phyloP scores from a whole-genome alignment of 2,329 filamentous ascomycete species.

The Diaporthe vexans region DNA sequence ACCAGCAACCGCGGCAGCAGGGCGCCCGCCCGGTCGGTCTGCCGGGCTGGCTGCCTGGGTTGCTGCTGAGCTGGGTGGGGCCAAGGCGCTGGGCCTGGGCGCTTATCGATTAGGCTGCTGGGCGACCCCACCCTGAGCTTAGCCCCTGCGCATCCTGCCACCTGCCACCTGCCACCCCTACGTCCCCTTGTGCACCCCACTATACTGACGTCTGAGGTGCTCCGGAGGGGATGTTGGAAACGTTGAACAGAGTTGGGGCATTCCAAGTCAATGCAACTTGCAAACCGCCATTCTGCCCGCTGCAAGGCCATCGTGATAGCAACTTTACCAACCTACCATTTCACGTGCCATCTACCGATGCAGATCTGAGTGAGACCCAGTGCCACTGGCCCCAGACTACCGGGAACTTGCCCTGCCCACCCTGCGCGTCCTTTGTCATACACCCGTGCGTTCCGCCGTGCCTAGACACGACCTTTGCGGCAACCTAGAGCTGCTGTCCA shows the following conservation, averaged over 20 bases:
- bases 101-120: conserved; percentile 16
- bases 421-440: conserved; percentile 29
- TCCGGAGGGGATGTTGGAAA: conserved; percentile 29
- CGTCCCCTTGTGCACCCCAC: conserved; percentile 34
- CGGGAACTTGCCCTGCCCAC: conserved; percentile 21
- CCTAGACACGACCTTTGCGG: not conserved
- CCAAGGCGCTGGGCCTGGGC: not conserved
- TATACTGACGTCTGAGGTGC: conserved; percentile 40
- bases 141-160: conserved; percentile 24
- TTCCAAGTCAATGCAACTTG: conserved; percentile 40
- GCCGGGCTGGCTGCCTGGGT: not conserved
- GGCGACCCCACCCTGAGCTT: conserved; percentile 17
- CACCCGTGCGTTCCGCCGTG: conserved; percentile 21
- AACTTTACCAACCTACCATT: not conserved
- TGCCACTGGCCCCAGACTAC: conserved; percentile 30
- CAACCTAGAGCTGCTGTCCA: conserved; percentile 22
- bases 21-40: not conserved
- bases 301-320: conserved; percentile 31
- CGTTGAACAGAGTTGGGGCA: conserved; percentile 45
- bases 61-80: not conserved
- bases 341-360: not conserved
- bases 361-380: conserved; percentile 25
- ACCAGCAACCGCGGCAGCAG: not conserved
- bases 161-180: conserved; percentile 22
- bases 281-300: conserved; percentile 43